Conservation (phyloP, 805 yeast species). For the Candida golubevii region DNA sequence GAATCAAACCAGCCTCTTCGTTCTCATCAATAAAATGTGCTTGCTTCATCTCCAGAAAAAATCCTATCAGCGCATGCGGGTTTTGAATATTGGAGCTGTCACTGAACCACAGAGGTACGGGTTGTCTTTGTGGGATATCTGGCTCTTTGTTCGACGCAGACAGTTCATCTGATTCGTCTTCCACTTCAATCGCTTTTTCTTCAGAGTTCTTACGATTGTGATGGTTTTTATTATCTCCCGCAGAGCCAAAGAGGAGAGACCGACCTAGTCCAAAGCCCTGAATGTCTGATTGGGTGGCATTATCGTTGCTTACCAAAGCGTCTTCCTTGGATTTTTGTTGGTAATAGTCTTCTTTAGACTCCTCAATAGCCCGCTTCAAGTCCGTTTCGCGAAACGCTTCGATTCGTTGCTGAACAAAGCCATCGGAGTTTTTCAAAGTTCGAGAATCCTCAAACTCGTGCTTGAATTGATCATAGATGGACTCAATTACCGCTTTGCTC, state of each 20-base stretch:
- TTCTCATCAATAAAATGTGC: conserved; percentile 26
- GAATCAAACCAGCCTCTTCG: conserved; percentile 46
- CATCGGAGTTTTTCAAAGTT: not conserved
- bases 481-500: conserved; percentile 31
- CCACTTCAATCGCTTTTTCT: not conserved
- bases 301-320: not conserved
- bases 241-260: conserved; percentile 19
- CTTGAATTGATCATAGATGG: conserved; percentile 31
- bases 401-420: conserved; percentile 1
- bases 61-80: conserved; percentile 9
- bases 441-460: conserved; percentile 8
- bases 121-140: not conserved
- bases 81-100: conserved; percentile 11
- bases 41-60: conserved; percentile 2
- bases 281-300: not conserved
- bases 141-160: not conserved
- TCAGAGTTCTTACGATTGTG: not conserved
- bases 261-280: conserved; percentile 17
- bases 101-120: conserved; percentile 27
- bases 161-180: not conserved
- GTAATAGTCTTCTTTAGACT: conserved; percentile 42
- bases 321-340: conserved; percentile 24
- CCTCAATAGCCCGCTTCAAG: conserved; percentile 44
- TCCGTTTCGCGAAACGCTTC: conserved; percentile 31
- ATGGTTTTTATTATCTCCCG: not conserved